Conservation (phyloP, 2,329 filamentous ascomycete species). For the Fusarium sp. region DNA sequence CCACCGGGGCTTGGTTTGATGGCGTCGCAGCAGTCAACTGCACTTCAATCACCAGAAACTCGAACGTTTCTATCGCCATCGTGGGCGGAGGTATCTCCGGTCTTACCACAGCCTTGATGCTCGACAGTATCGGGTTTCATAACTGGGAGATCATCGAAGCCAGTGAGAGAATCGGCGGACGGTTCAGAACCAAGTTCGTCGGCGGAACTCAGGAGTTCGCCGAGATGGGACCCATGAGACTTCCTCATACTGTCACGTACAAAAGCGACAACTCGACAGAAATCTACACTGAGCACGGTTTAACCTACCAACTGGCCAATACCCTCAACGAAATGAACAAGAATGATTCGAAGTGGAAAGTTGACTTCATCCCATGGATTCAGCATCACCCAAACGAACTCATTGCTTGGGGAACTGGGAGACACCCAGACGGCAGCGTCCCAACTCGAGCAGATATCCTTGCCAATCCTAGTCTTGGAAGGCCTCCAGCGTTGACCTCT, state of each 20-base stretch:
- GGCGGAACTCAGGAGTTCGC: constrained; percentile 51
- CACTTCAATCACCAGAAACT: neutral
- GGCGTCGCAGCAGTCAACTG: constrained; percentile 6
- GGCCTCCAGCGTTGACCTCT: neutral
- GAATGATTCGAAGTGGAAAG: constrained; percentile 58
- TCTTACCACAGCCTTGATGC: constrained; percentile 68
- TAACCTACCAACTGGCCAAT: constrained; percentile 73
- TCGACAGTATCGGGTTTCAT: constrained; percentile 64
- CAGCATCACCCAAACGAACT: constrained; percentile 50
- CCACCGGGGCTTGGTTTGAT: constrained; percentile 22
- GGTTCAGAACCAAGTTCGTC: constrained; percentile 73
- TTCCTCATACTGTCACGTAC: constrained; percentile 65
- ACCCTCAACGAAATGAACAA: constrained; percentile 71
- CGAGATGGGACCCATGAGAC: constrained; percentile 75
- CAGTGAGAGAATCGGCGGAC: constrained; percentile 69
- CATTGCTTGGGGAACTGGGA: constrained; percentile 6
- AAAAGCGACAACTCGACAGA: constrained; percentile 66
- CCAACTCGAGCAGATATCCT: constrained; percentile 11
- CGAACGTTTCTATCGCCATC: constrained; percentile 62
- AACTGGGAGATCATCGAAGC: constrained; percentile 74
- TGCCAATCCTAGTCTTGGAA: constrained; percentile 2
- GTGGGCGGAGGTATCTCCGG: constrained; percentile 75
- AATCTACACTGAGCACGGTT: constrained; percentile 71
- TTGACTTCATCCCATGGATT: constrained; percentile 74
- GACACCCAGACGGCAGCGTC: neutral